Base-by-base conservation (phyloP, 495 filamentous ascomycete species). In the Xylaria castorea region DNA sequence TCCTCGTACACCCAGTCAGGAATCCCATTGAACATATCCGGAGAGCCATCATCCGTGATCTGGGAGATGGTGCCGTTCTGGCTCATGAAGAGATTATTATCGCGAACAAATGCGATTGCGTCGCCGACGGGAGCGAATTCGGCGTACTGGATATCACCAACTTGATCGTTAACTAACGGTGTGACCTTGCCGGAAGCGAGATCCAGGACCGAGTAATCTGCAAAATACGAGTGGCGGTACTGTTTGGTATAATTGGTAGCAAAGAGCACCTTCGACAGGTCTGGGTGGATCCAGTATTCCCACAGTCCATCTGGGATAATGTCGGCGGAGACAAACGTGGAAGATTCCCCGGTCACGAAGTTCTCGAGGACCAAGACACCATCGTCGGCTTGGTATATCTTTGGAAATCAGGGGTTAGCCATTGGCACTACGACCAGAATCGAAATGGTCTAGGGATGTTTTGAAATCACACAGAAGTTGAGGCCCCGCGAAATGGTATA, bases 1-100 rank as follows among this genome's bases (percentile, higher is more conserved):
- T 90, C 88, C 69, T 90, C 88, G 73, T 90, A 90, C 6, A 90
- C 88, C 88, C 88, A 90, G 67, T 90, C 88, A 0, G 88, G 88
- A 5, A 90, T 83, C 14, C 83, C 88, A 55, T 90, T 88, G 75
- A 90, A 89, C 51, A 85, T 70, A 75, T 89, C 85, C 1, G 83
- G 83, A 0, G 85, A 83, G 32, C 87, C 88, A 76, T 90, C 83
- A 12, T 80, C 74, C 18, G 88, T 90, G 71, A 90, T 81, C 71
- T 85, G 85, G 30, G 83, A 82, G 11, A 85, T 76, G 11, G 75
- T 76, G 36, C 85, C 85, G 40, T 82, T 79, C 69, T 80, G 80
- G 81, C 85, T 87, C 57, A 90, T 66, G 79, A 83, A 89, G 6
- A 90, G 75, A 76, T 90, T 83, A 79, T 90, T 90, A 7, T 79